Base-by-base conservation (phyloP, 257 asterid genomes). In the Fraxinus excelsior region DNA sequence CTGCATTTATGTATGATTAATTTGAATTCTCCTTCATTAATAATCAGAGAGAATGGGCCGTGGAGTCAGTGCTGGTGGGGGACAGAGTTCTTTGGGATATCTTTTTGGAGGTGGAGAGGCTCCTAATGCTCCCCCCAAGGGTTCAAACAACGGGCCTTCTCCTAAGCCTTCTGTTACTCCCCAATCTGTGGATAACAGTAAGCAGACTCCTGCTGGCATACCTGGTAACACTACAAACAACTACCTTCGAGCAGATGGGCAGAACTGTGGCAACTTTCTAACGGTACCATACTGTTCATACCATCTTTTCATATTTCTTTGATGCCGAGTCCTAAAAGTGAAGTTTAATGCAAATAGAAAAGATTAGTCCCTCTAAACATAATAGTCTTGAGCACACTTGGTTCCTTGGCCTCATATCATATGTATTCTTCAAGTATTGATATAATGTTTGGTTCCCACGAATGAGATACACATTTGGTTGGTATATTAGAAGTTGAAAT, bases 51-150 rank as follows among this genome's bases (percentile, higher is more conserved):
- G 64, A 53, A 53, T 53, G 94, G 93, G 96, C 44, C 90, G 97
- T 35, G 96, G 97, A 82, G 89, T 82, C 2, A 92, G 97, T 72
- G 94, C 94, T 46, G 97, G 97, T 38, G 97, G 97, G 37, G 97
- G 97, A 5, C 92, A 91, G 82, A 92, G 97, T 84, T 92, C 97
- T 4, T 79, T 92, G 82, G 97, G 96, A 9, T 92, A 92, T 88
- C 90, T 92, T 34, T 92, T 91, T 62, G 96, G 96, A 70, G 72
- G 85, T 69, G 96, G 88, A 37, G 91, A 82, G 71, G 70, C 90
- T 69, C 21, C 89, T 5, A 66, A 72, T 44, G 74, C 86, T 42
- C 75, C 73, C n/a, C 75, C 73, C 26, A 83, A 78, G 81, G 79
- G 70, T 26, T 80, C 90, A 9, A 82, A 11, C 12, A 46, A 31